A percentile compares a stretch with the other conserved stretches of the same genome.
phyloP scores from a whole-genome alignment of 2,329 filamentous ascomycete species.

The Cytospora paraplurivora region DNA sequence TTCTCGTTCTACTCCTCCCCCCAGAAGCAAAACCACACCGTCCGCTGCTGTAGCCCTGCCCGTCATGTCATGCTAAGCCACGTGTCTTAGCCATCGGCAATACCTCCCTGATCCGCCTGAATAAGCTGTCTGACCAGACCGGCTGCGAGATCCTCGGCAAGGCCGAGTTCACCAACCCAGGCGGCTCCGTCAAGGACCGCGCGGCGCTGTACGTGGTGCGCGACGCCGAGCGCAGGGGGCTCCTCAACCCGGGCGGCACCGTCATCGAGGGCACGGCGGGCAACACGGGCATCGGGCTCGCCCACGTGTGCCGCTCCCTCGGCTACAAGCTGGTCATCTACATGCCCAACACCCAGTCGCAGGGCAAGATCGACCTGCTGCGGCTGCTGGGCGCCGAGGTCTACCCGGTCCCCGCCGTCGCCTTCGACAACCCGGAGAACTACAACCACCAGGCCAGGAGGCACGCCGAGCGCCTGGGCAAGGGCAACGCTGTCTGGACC shows the following conservation, averaged over 20 bases:
- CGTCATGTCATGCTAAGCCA: not conserved
- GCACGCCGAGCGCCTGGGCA: slow-evolving; percentile 82
- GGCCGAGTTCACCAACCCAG: slow-evolving; percentile 98
- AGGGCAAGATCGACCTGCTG: slow-evolving; percentile 94
- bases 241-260: slow-evolving; percentile 82
- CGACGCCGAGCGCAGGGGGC: slow-evolving; percentile 86
- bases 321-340: slow-evolving; percentile 98
- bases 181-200: slow-evolving; percentile 93
- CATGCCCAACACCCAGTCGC: slow-evolving; percentile 98
- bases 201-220: slow-evolving; percentile 92
- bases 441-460: slow-evolving; percentile 96
- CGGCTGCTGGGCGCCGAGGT: slow-evolving; percentile 91
- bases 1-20: not conserved
- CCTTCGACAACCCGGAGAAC: slow-evolving; percentile 92
- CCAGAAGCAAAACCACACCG: not conserved
- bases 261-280: slow-evolving; percentile 97
- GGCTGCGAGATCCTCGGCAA: slow-evolving; percentile 95
- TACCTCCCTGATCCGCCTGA: slow-evolving; percentile 89
- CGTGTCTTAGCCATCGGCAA: slow-evolving; percentile 83
- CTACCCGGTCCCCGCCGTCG: slow-evolving; percentile 91
- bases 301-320: slow-evolving; percentile 89
- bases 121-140: slow-evolving; percentile 84
- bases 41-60: too few species aligned
- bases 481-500: slow-evolving; percentile 94
- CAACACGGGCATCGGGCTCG: slow-evolving; percentile 96